Evolutionary conservation across 2,329 filamentous ascomycete species (phyloP).

Genomic region (Aureobasidium sp.): DNA sequence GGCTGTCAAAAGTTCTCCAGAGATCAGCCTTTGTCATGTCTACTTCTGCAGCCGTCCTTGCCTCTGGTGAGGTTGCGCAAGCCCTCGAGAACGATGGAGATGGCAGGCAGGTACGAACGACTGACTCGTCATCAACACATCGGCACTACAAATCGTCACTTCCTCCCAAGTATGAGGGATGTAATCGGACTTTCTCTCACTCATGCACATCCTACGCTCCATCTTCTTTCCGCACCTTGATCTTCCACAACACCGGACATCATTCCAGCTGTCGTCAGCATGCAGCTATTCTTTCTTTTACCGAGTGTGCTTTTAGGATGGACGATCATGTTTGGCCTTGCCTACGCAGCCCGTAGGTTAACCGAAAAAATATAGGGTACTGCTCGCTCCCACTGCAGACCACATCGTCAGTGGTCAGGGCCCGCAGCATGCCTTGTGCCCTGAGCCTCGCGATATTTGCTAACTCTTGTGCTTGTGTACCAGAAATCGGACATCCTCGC

Average conservation of each 20-base stretch:
- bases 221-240: background rate
- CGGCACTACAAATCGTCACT: slow-evolving; percentile 6
- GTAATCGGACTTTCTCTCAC: background rate
- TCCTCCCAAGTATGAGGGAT: background rate
- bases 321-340: background rate
- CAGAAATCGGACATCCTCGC: background rate
- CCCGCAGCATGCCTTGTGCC: background rate
- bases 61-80: background rate
- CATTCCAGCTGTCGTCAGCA: background rate
- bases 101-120: background rate
- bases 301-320: background rate
- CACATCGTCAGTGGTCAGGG: background rate
- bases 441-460: background rate
- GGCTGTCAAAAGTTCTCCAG: background rate
- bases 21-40: background rate
- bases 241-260: background rate
- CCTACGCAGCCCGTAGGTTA: background rate
- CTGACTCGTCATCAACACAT: background rate
- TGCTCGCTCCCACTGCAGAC: background rate
- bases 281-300: background rate
- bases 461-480: background rate
- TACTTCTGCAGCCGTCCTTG: background rate
- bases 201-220: background rate
- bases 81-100: background rate
- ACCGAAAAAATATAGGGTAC: background rate